Evolutionary conservation across 2,329 filamentous ascomycete genomes (phyloP).

Genomic region (Clarireedia hainanense): DNA sequence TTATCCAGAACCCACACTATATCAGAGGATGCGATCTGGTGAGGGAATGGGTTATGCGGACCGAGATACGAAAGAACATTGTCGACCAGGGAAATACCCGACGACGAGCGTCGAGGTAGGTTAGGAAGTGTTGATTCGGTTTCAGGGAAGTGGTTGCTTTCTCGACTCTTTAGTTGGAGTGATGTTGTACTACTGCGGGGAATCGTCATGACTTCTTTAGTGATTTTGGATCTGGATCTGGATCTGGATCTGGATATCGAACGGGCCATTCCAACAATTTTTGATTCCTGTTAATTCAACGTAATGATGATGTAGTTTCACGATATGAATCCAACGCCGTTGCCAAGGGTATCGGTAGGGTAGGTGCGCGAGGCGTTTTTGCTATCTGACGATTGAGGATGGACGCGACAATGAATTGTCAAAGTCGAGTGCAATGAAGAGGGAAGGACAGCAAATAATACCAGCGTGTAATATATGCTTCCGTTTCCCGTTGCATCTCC

Average conservation of each 20-base stretch:
- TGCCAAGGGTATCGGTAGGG: no score
- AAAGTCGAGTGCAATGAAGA: no score
- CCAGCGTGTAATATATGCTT: no score
- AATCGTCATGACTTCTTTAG: neutral
- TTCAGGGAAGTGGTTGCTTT: constrained; percentile 6
- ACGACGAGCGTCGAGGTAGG: constrained; percentile 23
- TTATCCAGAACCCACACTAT: constrained; percentile 88
- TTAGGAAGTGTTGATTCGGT: constrained; percentile 41
- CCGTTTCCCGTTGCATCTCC: no score
- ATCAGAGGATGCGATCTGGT: constrained; percentile 51
- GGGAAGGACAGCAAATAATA: no score
- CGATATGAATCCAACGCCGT: no score
- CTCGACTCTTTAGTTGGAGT: constrained; percentile 3
- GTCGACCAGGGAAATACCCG: constrained; percentile 20
- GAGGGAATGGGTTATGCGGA: constrained; percentile 47
- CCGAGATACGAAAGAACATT: constrained; percentile 44
- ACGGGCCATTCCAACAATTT: neutral
- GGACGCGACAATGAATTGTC: no score
- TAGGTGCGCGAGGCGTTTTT: no score
- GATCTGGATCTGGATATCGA: neutral
- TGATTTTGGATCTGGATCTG: neutral
- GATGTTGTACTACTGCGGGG: constrained; percentile 2
- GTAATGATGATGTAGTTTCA: no score
- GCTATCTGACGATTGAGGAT: no score
- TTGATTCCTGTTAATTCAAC: no score